Base-by-base conservation (phyloP, 2,329 filamentous ascomycete genomes). In the Cercospora zeae-maydis region DNA sequence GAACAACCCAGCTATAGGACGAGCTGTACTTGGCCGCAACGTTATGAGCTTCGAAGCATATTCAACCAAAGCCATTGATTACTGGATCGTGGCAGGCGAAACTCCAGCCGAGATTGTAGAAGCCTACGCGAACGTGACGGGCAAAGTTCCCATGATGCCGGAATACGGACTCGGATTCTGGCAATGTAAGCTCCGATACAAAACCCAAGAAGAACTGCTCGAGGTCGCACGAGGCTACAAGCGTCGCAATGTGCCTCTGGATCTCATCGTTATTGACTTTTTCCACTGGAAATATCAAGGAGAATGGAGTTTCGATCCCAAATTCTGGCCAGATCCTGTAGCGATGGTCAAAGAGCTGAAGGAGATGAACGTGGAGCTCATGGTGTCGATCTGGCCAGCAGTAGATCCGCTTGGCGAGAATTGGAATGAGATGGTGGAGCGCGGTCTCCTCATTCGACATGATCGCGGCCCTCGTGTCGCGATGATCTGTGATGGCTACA, bases 331-430 rank as follows among this genome's bases (percentile, higher is more conserved):
- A 0, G 84, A 89, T 70, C 86, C 85, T 77, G 84, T 84, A 51
- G 83, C 83, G 3, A 89, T 89, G 87, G 78, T 88, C 21, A 76
- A 78, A 39, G 86, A 89, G 71, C 78, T 89, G 1, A 78, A 83
- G 45, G 77, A 80, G 0, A 73, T 89, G 63, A 78, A 80, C 0
- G 82, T 89, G 51, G 86, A 89, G 69, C 78, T 88, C 2, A 89
- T 89, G 86, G 84, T 89, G 0, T 88, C 85, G 0, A 83, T 89
- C 67, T 89, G 87, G 87, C 87, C 87, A 0, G 88, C 86, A 0
- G 86, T 89, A 1, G 85, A 88, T 58, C 80, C 78, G 11, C 70
- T 73, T 1, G 85, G 82, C 0, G 83, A 86, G 45, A 88, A 88
- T 71, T 88, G 83, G 69, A 68, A 79, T 0, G 82, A 88, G 65